phyloP scores from a whole-genome alignment of 305 asterid species.

The Fraxinus sp. region DNA sequence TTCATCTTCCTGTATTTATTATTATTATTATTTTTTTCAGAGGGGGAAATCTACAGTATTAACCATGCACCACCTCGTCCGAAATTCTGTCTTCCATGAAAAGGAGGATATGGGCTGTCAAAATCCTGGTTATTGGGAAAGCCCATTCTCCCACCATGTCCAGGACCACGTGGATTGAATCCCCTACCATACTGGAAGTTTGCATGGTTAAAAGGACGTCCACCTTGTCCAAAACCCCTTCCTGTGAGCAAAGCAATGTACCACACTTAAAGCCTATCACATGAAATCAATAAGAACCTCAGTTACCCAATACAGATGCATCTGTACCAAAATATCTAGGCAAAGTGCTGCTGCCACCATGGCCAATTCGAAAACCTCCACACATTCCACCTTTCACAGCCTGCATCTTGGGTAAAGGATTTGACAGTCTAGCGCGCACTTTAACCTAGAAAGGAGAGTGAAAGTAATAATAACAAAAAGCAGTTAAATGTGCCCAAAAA shows the following conservation, averaged over 20 bases:
- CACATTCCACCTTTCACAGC: constrained; percentile 65
- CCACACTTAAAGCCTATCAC: constrained; percentile 1
- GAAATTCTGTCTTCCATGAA: constrained; percentile 41
- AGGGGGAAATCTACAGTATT: not conserved
- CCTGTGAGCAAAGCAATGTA: constrained; percentile 34
- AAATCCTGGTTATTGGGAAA: constrained; percentile 32
- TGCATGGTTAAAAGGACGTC: constrained; percentile 38
- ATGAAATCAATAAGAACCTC: constrained; percentile 12
- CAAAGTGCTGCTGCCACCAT: constrained; percentile 34
- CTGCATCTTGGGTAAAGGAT: constrained; percentile 64
- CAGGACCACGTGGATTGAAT: constrained; percentile 42
- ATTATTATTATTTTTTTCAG: not conserved
- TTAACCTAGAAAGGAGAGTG: constrained; percentile 32
- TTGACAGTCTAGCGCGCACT: constrained; percentile 64
- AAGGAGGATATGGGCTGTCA: constrained; percentile 40
- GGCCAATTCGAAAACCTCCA: constrained; percentile 59
- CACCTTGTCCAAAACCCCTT: constrained; percentile 52
- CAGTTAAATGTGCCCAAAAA: not conserved
- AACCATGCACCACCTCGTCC: constrained; percentile 36
- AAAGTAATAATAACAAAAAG: constrained; percentile 10
- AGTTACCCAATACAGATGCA: constrained; percentile 15
- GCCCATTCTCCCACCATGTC: constrained; percentile 41
- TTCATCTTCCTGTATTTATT: not conserved
- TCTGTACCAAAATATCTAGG: constrained; percentile 34
- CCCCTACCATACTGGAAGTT: constrained; percentile 40